A percentile compares a stretch with the other conserved stretches of the same genome.
Conservation (phyloP, 1,284 basidiomycete species). For the Naganishia cerealis region DNA sequence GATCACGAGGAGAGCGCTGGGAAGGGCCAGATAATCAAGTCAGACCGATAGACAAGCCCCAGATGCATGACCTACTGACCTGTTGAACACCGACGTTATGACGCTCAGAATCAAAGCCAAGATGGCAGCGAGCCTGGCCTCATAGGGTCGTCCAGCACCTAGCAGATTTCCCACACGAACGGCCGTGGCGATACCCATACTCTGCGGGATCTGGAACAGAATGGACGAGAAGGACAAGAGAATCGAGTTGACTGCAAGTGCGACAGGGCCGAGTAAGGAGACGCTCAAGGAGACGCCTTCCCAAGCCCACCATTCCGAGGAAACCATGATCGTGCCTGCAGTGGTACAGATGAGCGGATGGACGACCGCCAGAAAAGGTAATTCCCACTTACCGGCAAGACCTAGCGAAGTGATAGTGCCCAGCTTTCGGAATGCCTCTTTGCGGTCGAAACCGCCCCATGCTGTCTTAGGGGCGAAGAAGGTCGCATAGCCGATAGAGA, state of each 20-base stretch:
- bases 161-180: slow-evolving; percentile 83
- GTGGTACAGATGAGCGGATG: background rate
- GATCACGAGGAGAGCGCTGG: slow-evolving; percentile 66
- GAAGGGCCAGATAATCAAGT: slow-evolving; percentile 15
- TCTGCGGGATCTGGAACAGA: slow-evolving; percentile 81
- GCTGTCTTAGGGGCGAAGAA: slow-evolving; percentile 74
- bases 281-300: slow-evolving; percentile 49
- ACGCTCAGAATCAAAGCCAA: slow-evolving; percentile 66
- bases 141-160: slow-evolving; percentile 67
- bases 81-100: slow-evolving; percentile 62
- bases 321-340: slow-evolving; percentile 48
- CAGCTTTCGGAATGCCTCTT: slow-evolving; percentile 67
- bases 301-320: slow-evolving; percentile 57
- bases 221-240: slow-evolving; percentile 63
- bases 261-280: slow-evolving; percentile 53
- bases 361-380: background rate
- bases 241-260: slow-evolving; percentile 59
- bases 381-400: slow-evolving; percentile 66
- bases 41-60: background rate
- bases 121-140: slow-evolving; percentile 67
- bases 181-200: slow-evolving; percentile 74
- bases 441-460: slow-evolving; percentile 73
- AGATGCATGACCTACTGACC: slow-evolving; percentile 55
- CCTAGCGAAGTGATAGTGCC: slow-evolving; percentile 73
- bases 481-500: slow-evolving; percentile 71